These are phyloP conservation scores for Quercus robur DNA, from an alignment of 306 rosid genomes.

Conservation along the genomic window DNA sequence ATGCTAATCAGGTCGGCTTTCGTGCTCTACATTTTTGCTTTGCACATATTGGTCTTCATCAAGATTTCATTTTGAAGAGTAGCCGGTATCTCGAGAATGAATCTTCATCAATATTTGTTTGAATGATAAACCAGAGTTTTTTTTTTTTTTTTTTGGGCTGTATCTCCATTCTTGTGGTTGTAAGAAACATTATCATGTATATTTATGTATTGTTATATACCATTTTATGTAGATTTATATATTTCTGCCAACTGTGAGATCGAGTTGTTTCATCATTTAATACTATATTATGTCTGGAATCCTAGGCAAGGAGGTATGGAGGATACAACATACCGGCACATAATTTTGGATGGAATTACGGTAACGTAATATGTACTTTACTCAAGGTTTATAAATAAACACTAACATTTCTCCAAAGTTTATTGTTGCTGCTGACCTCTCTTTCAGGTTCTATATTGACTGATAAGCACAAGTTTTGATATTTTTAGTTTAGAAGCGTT, in stretches of 20 bases:
- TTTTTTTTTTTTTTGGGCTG: not conserved
- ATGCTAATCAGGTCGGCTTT: conserved; percentile 84
- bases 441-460: too few species aligned
- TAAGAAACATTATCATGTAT: not conserved
- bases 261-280: not conserved
- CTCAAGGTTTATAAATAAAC: not conserved
- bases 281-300: not conserved
- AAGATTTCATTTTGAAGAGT: conserved; percentile 62
- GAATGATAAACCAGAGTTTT: not conserved
- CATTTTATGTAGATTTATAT: not conserved
- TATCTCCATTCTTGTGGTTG: not conserved
- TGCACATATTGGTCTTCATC: conserved; percentile 75
- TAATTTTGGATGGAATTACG: not conserved
- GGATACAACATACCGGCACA: not conserved
- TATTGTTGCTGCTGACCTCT: too few species aligned
- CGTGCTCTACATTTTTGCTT: conserved; percentile 82
- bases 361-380: too few species aligned
- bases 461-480: too few species aligned
- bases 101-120: not conserved
- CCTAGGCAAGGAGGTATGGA: too few species aligned
- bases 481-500: too few species aligned
- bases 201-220: not conserved
- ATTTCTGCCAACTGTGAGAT: not conserved
- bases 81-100: not conserved
- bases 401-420: too few species aligned